Base-by-base conservation (phyloP, 352 stramenopile species). In the Globisporangium spinosum region DNA sequence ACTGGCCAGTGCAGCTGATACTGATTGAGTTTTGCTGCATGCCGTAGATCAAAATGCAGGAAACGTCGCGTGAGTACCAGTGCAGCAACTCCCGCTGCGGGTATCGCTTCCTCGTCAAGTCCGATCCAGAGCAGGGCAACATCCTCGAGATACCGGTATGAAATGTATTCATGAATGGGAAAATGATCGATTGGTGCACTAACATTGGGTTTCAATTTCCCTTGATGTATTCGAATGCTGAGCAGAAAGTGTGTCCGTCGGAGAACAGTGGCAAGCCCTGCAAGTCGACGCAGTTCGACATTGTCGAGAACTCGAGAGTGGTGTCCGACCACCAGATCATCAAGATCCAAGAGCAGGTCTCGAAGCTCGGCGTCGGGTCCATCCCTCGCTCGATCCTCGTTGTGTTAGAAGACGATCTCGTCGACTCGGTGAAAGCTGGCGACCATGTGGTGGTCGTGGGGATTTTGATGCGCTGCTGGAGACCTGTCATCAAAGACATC, bases 291-390 rank as follows among this genome's bases (percentile, higher is more conserved):
- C 80, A 87, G 38, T 96, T 91, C 53, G 67, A 86, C 17, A 67
- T 81, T 5, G 62, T 91, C 20, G 82, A 82, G 15, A 73, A 77
- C 25, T 79, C 79, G 17, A 75, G 78, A 27, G 70, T 89, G 0
- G 79, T 91, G 57, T 89, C 79, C 12, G 83, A 91, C 67, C 81
- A 91, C 68, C 81, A 99, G 73, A 93, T 98, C 74, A 97, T 98
- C 65, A 98, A 98, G 74, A 93, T 99, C 54, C 96, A 99, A 76
- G 97, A 99, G 71, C 87, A 96, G 58, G 89, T 93, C 23, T 92
- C 90, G n/a, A 95, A 93, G 67, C 70, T 98, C 13, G 83, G 79
- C 29, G 84, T 98, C 34, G 96, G 96, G 0, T 96, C 85, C 38
- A 98, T 98, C 63, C 97, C 97, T 2, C 80, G 94, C 35, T 96